A percentile compares a stretch with the other conserved stretches of the same genome.
Evolutionary conservation across 768 basidiomycete species (phyloP).

Genomic region (Trametes punicea): DNA sequence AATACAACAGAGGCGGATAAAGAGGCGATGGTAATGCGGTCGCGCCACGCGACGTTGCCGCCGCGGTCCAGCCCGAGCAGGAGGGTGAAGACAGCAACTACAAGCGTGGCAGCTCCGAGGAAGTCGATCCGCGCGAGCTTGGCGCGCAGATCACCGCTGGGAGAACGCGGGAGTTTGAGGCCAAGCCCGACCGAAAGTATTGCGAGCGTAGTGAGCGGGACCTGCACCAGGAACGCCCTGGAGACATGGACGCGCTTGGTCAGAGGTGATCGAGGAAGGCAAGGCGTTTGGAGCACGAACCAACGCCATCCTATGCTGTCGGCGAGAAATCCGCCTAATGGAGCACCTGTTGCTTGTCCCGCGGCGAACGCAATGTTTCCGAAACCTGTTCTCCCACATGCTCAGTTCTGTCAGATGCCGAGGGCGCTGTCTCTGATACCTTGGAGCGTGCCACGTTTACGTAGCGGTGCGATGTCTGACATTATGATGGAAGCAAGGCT

Average conservation of each 20-base stretch:
- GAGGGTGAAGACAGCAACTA: conserved; percentile 53
- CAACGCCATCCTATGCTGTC: conserved; percentile 70
- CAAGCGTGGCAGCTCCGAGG: conserved; percentile 51
- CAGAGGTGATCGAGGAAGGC: neutral
- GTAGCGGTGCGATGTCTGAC: conserved; percentile 61
- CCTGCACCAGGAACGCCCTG: conserved; percentile 60
- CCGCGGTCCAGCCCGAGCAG: conserved; percentile 52
- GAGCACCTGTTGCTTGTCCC: conserved; percentile 59
- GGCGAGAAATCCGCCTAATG: conserved; percentile 58
- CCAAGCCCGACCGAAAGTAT: conserved; percentile 49
- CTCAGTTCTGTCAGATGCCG: neutral
- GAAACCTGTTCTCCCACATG: conserved; percentile 36
- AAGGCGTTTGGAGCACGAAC: conserved; percentile 26
- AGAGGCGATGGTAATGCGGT: conserved; percentile 22
- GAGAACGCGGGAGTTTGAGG: conserved; percentile 49
- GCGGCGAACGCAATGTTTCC: conserved; percentile 57
- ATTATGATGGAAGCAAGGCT: conserved; percentile 64
- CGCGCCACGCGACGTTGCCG: conserved; percentile 32
- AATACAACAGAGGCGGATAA: conserved; percentile 18
- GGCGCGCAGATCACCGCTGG: conserved; percentile 39
- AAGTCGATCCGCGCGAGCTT: conserved; percentile 66
- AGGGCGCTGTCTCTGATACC: conserved; percentile 32
- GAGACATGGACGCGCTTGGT: neutral
- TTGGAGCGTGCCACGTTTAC: conserved; percentile 69
- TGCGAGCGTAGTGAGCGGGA: conserved; percentile 53